Conservation (phyloP, 441 rosid species). For the Populus hybrid region DNA sequence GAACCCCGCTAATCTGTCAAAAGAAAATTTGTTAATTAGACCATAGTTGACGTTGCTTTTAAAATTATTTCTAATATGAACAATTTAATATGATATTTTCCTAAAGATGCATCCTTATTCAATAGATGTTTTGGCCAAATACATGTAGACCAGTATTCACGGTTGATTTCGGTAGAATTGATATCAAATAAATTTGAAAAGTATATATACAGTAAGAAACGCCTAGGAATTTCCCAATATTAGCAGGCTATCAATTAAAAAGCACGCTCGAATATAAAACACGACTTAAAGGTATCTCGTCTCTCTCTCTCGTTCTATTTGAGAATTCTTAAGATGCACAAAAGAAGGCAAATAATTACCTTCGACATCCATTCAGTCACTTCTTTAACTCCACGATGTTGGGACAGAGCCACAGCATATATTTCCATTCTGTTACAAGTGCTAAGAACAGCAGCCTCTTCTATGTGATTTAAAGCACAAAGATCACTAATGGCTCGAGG, state of each 20-base stretch:
- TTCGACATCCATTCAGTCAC: slow-evolving; percentile 96
- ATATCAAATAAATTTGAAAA: background rate
- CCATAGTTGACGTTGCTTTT: background rate
- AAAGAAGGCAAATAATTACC: slow-evolving; percentile 31
- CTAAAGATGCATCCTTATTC: background rate
- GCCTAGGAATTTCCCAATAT: background rate
- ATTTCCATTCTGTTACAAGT: slow-evolving; percentile 90
- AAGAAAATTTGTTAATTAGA: background rate
- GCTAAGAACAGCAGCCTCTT: slow-evolving; percentile 89
- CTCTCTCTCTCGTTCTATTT: background rate
- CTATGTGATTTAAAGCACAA: slow-evolving; percentile 51
- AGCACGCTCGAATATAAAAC: background rate
- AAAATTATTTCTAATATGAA: too few species aligned
- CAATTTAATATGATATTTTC: background rate
- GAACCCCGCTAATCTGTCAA: slow-evolving; percentile 45
- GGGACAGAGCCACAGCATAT: slow-evolving; percentile 76
- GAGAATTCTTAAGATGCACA: background rate
- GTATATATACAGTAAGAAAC: background rate
- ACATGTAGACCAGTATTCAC: background rate
- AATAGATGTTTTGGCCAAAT: background rate
- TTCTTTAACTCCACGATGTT: slow-evolving; percentile 83
- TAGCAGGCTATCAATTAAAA: background rate
- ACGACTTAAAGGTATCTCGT: background rate
- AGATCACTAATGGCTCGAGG: slow-evolving; percentile 63
- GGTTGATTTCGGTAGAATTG: background rate